These are phyloP conservation scores for Gossypium longicalyx DNA, from an alignment of 345 rosid species.

Conservation along the genomic window DNA sequence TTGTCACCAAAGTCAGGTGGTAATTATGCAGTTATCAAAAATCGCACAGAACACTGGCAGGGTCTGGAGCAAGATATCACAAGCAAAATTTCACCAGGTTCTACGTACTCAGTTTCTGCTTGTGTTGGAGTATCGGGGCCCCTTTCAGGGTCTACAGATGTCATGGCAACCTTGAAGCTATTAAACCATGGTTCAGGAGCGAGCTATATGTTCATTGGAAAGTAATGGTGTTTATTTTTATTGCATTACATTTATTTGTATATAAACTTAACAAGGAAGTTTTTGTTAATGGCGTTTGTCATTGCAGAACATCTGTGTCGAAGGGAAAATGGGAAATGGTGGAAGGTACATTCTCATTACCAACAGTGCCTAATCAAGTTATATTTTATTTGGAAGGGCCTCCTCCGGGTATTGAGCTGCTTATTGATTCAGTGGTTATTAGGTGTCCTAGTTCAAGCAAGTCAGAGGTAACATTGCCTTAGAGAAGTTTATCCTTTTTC, in stretches of 20 bases:
- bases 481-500: background rate
- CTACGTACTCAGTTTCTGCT: slow-evolving; percentile 61
- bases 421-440: slow-evolving; percentile 62
- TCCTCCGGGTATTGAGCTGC: slow-evolving; percentile 73
- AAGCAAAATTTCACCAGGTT: slow-evolving; percentile 48
- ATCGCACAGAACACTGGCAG: slow-evolving; percentile 87
- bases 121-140: slow-evolving; percentile 66
- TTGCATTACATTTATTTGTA: background rate
- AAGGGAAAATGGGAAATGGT: slow-evolving; percentile 66
- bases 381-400: slow-evolving; percentile 93
- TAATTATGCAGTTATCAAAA: slow-evolving; percentile 66
- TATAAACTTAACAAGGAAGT: background rate
- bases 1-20: slow-evolving; percentile 28
- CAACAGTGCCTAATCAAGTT: slow-evolving; percentile 56
- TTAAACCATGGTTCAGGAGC: slow-evolving; percentile 48
- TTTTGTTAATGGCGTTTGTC: background rate
- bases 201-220: slow-evolving; percentile 57
- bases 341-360: slow-evolving; percentile 70
- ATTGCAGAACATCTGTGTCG: slow-evolving; percentile 57
- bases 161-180: slow-evolving; percentile 76
- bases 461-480: slow-evolving; percentile 36
- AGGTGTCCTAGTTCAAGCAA: slow-evolving; percentile 38
- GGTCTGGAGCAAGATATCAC: slow-evolving; percentile 94
- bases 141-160: slow-evolving; percentile 49
- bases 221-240: slow-evolving; percentile 43